A percentile compares a stretch with the other conserved stretches of the same genome.
phyloP scores from a whole-genome alignment of 169 alveolate species.

The Gregarina niphandrodes region DNA sequence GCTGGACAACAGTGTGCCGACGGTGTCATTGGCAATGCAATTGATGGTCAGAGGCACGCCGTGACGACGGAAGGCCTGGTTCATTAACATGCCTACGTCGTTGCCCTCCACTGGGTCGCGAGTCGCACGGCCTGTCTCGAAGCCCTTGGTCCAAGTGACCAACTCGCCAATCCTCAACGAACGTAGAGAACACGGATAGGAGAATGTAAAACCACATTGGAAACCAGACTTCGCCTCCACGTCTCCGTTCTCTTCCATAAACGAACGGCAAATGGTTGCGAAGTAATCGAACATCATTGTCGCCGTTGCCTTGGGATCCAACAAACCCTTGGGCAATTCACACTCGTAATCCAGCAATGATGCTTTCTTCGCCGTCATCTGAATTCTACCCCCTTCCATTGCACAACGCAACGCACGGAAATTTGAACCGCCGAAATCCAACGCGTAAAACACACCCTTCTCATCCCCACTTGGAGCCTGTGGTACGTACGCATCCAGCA shows the following conservation, averaged over 20 bases:
- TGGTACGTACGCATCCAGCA: constrained; percentile 45
- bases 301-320: constrained; percentile 47
- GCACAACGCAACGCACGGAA: constrained; percentile 45
- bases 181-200: constrained; percentile 38
- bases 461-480: constrained; percentile 47
- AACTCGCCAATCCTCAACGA: constrained; percentile 33
- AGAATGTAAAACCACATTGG: constrained; percentile 47
- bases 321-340: constrained; percentile 26
- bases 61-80: constrained; percentile 43
- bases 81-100: constrained; percentile 50
- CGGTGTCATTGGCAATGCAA: constrained; percentile 55
- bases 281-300: constrained; percentile 43
- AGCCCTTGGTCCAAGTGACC: constrained; percentile 64
- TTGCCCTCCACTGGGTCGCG: constrained; percentile 58
- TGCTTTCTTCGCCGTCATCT: constrained; percentile 5
- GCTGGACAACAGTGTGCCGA: constrained; percentile 58
- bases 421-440: constrained; percentile 56
- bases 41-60: constrained; percentile 38
- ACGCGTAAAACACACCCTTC: constrained; percentile 49
- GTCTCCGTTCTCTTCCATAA: constrained; percentile 37
- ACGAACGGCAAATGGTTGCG: constrained; percentile 28
- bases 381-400: constrained; percentile 38
- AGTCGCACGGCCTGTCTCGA: constrained; percentile 62
- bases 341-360: background rate
- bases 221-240: constrained; percentile 9